Conservation (phyloP, 495 filamentous ascomycete species). For the Penicillium dipodomyicola region DNA sequence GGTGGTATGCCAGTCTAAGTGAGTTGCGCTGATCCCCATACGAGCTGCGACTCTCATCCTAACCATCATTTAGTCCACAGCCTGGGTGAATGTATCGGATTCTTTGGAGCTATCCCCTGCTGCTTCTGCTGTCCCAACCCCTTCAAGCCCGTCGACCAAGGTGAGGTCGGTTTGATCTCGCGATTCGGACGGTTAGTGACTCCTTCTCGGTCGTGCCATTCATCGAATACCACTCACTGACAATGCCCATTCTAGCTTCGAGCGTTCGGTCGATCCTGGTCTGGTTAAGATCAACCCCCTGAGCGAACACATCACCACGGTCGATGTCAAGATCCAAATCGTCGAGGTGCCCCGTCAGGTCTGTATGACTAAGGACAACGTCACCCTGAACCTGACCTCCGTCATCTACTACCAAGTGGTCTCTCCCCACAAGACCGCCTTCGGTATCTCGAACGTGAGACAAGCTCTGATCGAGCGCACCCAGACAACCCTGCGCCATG, state of each 20-base stretch:
- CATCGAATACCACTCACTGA: not conserved
- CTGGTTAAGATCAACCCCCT: constrained; percentile 98
- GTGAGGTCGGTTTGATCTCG: constrained; percentile 91
- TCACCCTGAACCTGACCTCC: constrained; percentile 85
- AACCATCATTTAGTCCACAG: constrained; percentile 56
- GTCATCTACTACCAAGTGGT: constrained; percentile 99
- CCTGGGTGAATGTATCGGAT: constrained; percentile 75
- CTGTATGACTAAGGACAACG: constrained; percentile 99
- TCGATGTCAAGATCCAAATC: constrained; percentile 99
- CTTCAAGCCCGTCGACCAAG: constrained; percentile 90
- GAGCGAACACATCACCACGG: constrained; percentile 80
- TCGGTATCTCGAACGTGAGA: constrained; percentile 91
- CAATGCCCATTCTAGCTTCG: constrained; percentile 54
- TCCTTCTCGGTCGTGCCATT: not conserved
- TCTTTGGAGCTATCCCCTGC: constrained; percentile 85
- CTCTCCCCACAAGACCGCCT: constrained; percentile 94
- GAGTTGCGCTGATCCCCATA: constrained; percentile 28
- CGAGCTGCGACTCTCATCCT: not conserved
- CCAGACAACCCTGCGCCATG: constrained; percentile 95
- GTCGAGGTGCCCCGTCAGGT: constrained; percentile 94
- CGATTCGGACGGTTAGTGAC: constrained; percentile 74
- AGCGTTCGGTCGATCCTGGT: constrained; percentile 94
- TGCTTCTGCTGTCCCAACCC: constrained; percentile 93
- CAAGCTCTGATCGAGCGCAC: constrained; percentile 96
- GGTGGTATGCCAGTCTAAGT: constrained; percentile 93